Base-by-base conservation (phyloP, 352 stramenopile species). In the Thalassiosira mediterranea region DNA sequence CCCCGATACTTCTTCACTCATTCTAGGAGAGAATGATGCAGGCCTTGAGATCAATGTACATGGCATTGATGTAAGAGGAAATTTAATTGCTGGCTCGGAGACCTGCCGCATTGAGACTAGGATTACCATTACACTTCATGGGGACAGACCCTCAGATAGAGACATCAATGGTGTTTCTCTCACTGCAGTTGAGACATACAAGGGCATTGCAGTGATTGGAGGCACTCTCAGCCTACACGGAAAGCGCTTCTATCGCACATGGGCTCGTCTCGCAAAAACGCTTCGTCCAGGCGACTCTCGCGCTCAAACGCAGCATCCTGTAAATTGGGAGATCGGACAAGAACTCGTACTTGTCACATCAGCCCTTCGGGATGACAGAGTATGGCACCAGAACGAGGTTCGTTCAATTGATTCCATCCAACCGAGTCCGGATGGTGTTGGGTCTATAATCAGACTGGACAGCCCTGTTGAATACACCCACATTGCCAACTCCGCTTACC, bases 371-470 rank as follows among this genome's bases (percentile, higher is more conserved):
- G 83, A 90, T 44, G 59, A 44, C n/a, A 25, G 61, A 29, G 62
- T 64, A 29, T 81, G 63, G 60, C 71, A 90, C 48, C 68, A 79
- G 32, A 90, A 88, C 61, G 80, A 90, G 62, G 57, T 88, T n/a
- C 47, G 70, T n/a, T 83, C 56, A 2, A 72, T 90, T 37, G 21
- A 53, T 13, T 48, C 13, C 11, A 44, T 90, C 5, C 19, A 31
- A 40, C 62, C 60, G 11, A n/a, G 44, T 5, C 61, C 29, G 23
- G 68, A 58, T 10, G 34, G 19, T 51, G 37, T 70, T 13, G 62
- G 49, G 21, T 60, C 70, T 21, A 44, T 60, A 8, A 26, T 78
- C 37, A 59, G 70, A 23, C 28, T 81, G 3, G 58, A 54, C 23
- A 37, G 51, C 31, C 5, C 51, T 29, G 31, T 54, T 25, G 3